Evolutionary conservation across 1,284 basidiomycete species (phyloP).

Genomic region (Leccinum griseonigrum): DNA sequence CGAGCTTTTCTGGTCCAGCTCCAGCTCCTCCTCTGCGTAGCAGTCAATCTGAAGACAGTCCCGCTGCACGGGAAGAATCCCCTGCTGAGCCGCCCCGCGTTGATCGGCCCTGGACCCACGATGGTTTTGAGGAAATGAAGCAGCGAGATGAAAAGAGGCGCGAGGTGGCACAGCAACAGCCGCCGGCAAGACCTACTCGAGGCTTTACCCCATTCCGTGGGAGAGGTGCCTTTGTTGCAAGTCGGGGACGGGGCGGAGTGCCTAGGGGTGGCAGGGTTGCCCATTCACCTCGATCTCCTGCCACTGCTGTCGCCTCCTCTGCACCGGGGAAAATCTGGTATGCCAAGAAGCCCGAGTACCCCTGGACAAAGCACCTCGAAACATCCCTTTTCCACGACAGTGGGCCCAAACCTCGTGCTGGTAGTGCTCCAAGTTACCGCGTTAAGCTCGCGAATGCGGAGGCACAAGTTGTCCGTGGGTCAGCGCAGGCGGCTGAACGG

Average conservation of each 20-base stretch:
- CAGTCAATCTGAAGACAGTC: constrained; percentile 24
- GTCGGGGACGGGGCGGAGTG: constrained; percentile 43
- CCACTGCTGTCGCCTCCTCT: constrained; percentile 26
- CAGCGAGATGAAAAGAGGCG: constrained; percentile 61
- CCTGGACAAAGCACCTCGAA: constrained; percentile 80
- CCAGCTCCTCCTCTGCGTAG: constrained; percentile 8
- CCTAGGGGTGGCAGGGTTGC: constrained; percentile 44
- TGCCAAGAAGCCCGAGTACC: constrained; percentile 69
- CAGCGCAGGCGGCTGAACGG: constrained; percentile 12
- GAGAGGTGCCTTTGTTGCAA: constrained; percentile 38
- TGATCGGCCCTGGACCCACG: constrained; percentile 74
- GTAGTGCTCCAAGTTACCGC: constrained; percentile 51
- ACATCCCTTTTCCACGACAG: constrained; percentile 64
- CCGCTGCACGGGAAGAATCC: constrained; percentile 20
- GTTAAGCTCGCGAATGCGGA: constrained; percentile 57
- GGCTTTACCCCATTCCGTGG: constrained; percentile 34
- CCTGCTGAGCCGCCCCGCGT: constrained; percentile 49
- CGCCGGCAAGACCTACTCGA: constrained; percentile 31
- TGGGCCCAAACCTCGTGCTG: constrained; percentile 52
- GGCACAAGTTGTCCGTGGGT: constrained; percentile 30
- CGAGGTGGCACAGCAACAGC: constrained; percentile 31
- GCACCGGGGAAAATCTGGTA: constrained; percentile 59
- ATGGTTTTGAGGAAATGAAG: constrained; percentile 83
- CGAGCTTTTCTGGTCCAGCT: constrained; percentile 31
- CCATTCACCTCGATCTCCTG: constrained; percentile 22